A percentile compares a stretch with the other conserved stretches of the same genome.
Conservation (phyloP, 805 yeast genomes). For the Suhomyces faveliae region DNA sequence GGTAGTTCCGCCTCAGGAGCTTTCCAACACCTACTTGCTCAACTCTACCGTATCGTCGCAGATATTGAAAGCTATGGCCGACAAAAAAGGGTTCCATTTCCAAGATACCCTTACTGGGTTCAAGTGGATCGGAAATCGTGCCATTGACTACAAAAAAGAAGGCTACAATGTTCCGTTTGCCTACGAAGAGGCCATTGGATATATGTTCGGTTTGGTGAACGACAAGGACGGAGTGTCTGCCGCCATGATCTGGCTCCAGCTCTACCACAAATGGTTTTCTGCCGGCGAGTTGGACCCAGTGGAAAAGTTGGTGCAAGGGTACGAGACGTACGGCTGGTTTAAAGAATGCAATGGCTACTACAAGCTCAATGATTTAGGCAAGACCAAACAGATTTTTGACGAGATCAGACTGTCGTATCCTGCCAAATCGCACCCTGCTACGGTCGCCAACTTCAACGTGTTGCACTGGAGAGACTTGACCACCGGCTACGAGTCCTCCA, state of each 20-base stretch:
- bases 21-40: conserved; percentile 51
- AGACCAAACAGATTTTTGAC: conserved; percentile 56
- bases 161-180: conserved; percentile 83
- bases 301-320: conserved; percentile 58
- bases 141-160: conserved; percentile 61
- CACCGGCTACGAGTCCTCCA: conserved; percentile 71
- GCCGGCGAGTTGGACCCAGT: conserved; percentile 36
- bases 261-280: conserved; percentile 54
- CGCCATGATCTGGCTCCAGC: conserved; percentile 68
- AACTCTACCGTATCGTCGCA: conserved; percentile 94
- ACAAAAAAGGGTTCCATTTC: conserved; percentile 55
- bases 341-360: conserved; percentile 89
- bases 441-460: conserved; percentile 59
- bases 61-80: conserved; percentile 68
- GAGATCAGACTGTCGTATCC: conserved; percentile 38
- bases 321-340: conserved; percentile 69
- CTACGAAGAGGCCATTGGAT: conserved; percentile 95
- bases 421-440: conserved; percentile 39
- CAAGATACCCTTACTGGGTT: conserved; percentile 91
- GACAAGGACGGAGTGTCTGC: conserved; percentile 95
- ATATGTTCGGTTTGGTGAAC: conserved; percentile 78
- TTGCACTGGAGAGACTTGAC: conserved; percentile 81
- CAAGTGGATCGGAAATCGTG: conserved; percentile 95
- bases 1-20: conserved; percentile 19
- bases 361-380: conserved; percentile 51